phyloP scores from a whole-genome alignment of 495 filamentous ascomycete species.

The Penicillium alfredii region DNA sequence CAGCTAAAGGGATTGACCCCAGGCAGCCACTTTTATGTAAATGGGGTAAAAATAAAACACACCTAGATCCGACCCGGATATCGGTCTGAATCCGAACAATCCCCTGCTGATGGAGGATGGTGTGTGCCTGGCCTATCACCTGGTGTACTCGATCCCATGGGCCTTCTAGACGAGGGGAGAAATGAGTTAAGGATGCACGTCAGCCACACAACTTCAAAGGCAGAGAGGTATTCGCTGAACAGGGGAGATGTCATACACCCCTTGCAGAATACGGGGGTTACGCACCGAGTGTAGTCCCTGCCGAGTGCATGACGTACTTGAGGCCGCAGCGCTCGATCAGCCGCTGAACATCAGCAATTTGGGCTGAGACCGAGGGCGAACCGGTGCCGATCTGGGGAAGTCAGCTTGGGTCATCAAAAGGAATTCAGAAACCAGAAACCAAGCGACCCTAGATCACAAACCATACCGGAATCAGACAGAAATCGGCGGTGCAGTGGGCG shows the following conservation, averaged over 20 bases:
- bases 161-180: conserved; percentile 55
- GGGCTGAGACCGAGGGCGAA: conserved; percentile 73
- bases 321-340: conserved; percentile 73
- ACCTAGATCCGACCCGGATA: conserved; percentile 83
- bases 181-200: background rate
- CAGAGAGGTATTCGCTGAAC: too few species aligned
- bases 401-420: background rate
- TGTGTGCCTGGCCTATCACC: conserved; percentile 87
- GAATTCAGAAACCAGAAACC: too few species aligned
- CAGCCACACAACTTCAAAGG: too few species aligned
- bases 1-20: too few species aligned
- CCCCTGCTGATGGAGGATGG: conserved; percentile 73
- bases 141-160: conserved; percentile 85
- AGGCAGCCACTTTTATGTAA: too few species aligned
- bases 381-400: conserved; percentile 66
- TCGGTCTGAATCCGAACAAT: conserved; percentile 80
- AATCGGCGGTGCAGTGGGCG: conserved; percentile 64
- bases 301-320: conserved; percentile 82
- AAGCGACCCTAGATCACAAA: too few species aligned
- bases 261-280: too few species aligned
- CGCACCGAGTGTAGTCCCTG: conserved; percentile 86
- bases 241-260: too few species aligned
- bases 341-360: conserved; percentile 86
- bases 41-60: conserved; percentile 15
- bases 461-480: conserved; percentile 75